Evolutionary conservation across 1,284 basidiomycete species (phyloP).

Genomic region (Fomitopsis palustris): DNA sequence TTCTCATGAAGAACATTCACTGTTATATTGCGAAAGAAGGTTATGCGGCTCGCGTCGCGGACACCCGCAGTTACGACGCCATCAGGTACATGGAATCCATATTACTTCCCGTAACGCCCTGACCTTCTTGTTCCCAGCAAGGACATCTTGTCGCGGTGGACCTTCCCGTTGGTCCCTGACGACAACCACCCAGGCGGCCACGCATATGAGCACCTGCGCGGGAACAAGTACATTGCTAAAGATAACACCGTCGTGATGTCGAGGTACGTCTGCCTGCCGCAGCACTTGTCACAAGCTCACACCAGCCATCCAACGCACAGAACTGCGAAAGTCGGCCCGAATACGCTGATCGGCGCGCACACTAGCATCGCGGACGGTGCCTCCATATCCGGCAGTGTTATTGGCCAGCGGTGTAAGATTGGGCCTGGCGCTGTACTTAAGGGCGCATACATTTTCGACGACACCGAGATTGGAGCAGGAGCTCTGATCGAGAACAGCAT

Average conservation of each 20-base stretch:
- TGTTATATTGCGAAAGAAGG: constrained; percentile 84
- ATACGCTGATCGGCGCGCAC: constrained; percentile 77
- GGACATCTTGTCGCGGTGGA: constrained; percentile 90
- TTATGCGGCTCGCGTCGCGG: constrained; percentile 86
- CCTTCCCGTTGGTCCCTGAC: constrained; percentile 93
- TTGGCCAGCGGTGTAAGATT: constrained; percentile 73
- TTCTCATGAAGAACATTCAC: constrained; percentile 93
- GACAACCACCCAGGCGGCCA: constrained; percentile 84
- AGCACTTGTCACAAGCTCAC: neutral
- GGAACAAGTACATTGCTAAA: constrained; percentile 84
- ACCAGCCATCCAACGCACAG: constrained; percentile 29
- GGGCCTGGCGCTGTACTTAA: constrained; percentile 61
- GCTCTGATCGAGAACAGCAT: constrained; percentile 78
- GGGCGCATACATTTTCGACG: constrained; percentile 83
- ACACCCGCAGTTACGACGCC: constrained; percentile 87
- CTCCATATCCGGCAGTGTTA: constrained; percentile 65
- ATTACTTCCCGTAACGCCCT: neutral
- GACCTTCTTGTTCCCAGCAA: constrained; percentile 50
- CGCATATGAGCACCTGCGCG: constrained; percentile 79
- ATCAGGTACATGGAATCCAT: constrained; percentile 55
- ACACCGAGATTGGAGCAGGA: constrained; percentile 72
- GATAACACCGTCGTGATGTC: constrained; percentile 72
- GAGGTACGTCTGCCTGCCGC: constrained; percentile 45
- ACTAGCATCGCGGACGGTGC: constrained; percentile 64
- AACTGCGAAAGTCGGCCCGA: constrained; percentile 80